Base-by-base conservation (phyloP, 495 filamentous ascomycete genomes). In the Aspergillus incahuasiensis region DNA sequence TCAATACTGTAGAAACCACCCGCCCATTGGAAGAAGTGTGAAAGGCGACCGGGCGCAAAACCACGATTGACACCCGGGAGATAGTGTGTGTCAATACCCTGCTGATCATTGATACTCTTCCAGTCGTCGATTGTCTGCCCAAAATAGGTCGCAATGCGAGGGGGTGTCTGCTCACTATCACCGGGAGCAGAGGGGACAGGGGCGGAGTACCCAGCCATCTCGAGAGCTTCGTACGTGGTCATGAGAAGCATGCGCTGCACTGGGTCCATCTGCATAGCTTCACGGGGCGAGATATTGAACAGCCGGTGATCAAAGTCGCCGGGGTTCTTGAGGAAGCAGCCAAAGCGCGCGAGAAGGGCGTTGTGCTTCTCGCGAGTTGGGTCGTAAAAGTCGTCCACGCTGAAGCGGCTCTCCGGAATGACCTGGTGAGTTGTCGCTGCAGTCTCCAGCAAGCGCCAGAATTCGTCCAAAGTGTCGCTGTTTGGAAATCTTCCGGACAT, bases 151-250 rank as follows among this genome's bases (percentile, higher is more conserved):
- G 45, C 44, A 1, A 55, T 49, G 22, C 53, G 53, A n/a, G 40
- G 44, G 2, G 43, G 43, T 5, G 39, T 15, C 38, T 46, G 35
- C 45, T 42, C 20, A 13, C 15, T 21, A 20, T 48, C 15, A 22
- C 20, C 20, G 8, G 46, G 16, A 8, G 35, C 16, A 8, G 45
- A 7, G 5, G 45, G 18, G 18, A 25, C 39, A 22, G 28, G 13
- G 5, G 53, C 21, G 4, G 11, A 34, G 16, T 19, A 63, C 0
- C 90, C 90, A 21, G 86, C 82, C 78, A 85, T 84, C 62, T 95
- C 87, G 9, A 92, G 74, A 0, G 90, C 90, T 62, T 90, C 87
- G 54, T 91, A 91, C 0, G 84, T 82, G 2, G 85, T 88, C 11
- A 82, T 78, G n/a, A 95, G 64, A 0, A 86, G 81, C 50, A 90